These are phyloP conservation scores for Cordyceps pruinosa DNA, from an alignment of 2,329 filamentous ascomycete species.

Conservation along the genomic window DNA sequence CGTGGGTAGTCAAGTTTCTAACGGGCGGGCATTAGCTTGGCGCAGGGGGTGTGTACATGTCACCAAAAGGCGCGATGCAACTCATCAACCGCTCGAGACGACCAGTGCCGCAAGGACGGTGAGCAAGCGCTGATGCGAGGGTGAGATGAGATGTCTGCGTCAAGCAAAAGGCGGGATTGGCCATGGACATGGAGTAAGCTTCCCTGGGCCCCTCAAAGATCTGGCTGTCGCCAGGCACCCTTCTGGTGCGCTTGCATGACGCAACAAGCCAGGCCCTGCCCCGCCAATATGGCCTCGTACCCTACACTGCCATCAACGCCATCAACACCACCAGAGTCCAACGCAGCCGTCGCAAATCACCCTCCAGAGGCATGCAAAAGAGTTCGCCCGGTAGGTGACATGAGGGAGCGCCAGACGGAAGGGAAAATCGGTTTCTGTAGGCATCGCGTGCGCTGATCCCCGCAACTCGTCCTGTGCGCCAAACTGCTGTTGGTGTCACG, in stretches of 20 bases:
- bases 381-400: no score
- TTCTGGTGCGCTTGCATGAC: conserved; percentile 9
- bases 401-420: no score
- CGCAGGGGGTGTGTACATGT: neutral
- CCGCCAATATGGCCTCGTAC: neutral
- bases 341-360: neutral
- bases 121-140: neutral
- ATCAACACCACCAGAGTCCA: no score
- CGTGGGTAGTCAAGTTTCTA: neutral
- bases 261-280: neutral
- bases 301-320: no score
- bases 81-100: neutral
- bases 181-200: neutral
- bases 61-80: neutral
- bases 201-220: neutral
- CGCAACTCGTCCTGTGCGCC: no score
- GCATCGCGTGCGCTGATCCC: no score
- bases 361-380: no score
- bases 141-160: neutral
- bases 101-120: neutral
- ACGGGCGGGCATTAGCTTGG: neutral
- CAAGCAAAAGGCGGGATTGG: neutral
- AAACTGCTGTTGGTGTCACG: no score
- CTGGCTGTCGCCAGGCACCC: conserved; percentile 1
- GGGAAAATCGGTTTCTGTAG: no score